phyloP scores from a whole-genome alignment of 345 rosid genomes.

The Aquilaria sinensis region DNA sequence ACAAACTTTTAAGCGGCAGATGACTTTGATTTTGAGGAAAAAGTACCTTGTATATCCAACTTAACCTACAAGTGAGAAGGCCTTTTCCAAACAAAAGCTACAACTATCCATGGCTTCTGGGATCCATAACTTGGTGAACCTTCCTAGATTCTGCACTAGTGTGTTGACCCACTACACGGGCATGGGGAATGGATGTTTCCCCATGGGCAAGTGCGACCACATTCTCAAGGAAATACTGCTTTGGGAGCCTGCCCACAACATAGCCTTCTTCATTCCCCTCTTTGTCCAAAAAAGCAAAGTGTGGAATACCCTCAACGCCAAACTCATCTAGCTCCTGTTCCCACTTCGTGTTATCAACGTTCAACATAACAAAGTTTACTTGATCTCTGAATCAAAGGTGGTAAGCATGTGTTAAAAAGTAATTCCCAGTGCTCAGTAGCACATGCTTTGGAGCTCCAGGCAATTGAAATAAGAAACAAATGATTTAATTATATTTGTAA shows the following conservation, averaged over 20 bases:
- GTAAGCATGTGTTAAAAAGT: neutral
- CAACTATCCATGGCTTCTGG: slow-evolving; percentile 84
- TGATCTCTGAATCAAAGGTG: slow-evolving; percentile 43
- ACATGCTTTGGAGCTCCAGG: too few species aligned
- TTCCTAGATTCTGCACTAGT: slow-evolving; percentile 64
- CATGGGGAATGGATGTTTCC: slow-evolving; percentile 68
- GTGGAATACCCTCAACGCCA: slow-evolving; percentile 97
- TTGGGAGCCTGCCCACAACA: slow-evolving; percentile 87
- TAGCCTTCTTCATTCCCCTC: slow-evolving; percentile 93
- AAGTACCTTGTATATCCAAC: too few species aligned
- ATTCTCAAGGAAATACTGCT: slow-evolving; percentile 69
- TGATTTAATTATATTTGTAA: too few species aligned
- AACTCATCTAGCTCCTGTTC: slow-evolving; percentile 96
- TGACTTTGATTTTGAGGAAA: too few species aligned
- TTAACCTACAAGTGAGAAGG: too few species aligned
- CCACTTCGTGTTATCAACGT: slow-evolving; percentile 96
- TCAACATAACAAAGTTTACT: slow-evolving; percentile 95
- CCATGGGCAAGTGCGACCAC: slow-evolving; percentile 78
- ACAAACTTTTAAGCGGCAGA: too few species aligned
- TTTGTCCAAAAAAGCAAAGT: slow-evolving; percentile 77
- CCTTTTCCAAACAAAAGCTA: neutral
- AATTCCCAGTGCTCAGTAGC: too few species aligned
- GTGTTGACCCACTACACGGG: slow-evolving; percentile 80
- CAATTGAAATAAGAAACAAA: too few species aligned
- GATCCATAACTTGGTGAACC: slow-evolving; percentile 71